Evolutionary conservation across 148 eudicot species (phyloP), one percentile per base, ranked within the genome.

Genomic region (Vaccinium vitisidaea): DNA sequence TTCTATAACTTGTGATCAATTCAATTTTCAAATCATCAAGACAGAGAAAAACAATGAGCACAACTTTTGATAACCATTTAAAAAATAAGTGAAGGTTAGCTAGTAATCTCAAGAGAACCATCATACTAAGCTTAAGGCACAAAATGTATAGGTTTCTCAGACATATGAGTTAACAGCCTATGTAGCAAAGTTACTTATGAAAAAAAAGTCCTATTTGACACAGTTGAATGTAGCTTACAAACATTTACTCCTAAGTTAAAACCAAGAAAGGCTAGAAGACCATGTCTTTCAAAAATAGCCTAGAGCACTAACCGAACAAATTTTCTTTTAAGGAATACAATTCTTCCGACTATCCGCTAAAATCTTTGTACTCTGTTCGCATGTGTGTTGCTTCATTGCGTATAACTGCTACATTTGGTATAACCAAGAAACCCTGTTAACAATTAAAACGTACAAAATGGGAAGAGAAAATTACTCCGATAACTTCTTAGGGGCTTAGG

Each of bases 41-140:
- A 18, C 1, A 13, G 8, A 59, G 59, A 80, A 56, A 56, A 19
- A 32, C 36, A 18, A 55, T 16, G 16, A 13, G 7, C 6, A 54
- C 16, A 23, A 13, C 16, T 32, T 73, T 73, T 15, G 76, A 78
- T 14, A 25, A 52, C 8, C 5, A 7, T 61, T 61, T 19, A 61
- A 27, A n/a, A 1, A 13, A 53, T 25, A 27, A n/a, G 25, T 78
- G 6, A 52, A 8, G 13, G 32, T 78, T 32, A 52, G 16, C 52
- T 14, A 78, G 27, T 14, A 55, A 79, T 79, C 32, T 54, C 27
- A 79, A 54, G 56, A 13, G 53, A 77, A 50, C 80, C 80, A 77
- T 77, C 27, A 12, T 49, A 50, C 16, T 19, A n/a, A n/a, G 16
- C 80, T 77, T 67, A 13, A 67, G 73, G 7, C 18, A 21, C 4